Base-by-base conservation (phyloP, 2,329 filamentous ascomycete genomes). In the Penicillium palitans region DNA sequence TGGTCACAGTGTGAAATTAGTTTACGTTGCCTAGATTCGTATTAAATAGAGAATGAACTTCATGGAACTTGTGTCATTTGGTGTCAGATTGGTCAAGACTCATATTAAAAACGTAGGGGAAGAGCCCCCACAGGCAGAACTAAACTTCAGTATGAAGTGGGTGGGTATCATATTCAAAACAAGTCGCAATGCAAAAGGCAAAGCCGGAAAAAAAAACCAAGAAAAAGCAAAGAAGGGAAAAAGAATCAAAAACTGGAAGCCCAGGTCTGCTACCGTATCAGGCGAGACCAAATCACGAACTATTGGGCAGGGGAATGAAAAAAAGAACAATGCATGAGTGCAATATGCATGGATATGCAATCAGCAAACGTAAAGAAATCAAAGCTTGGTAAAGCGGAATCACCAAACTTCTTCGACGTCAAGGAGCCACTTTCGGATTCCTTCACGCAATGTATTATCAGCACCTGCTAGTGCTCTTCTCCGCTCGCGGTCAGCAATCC, bases 381-480 rank as follows among this genome's bases (percentile, higher is more conserved):
- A 40, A 52, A 57, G 46, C 48, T 50, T 41, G 25, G 41, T 27
- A 44, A 37, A 53, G 42, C n/a, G 25, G 33, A n/a, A 59, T 64
- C 65, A 77, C 69, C 74, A 76, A 52, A 72, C 69, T 60, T 79
- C 77, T 64, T 82, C 80, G 15, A 80, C 78, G 59, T 80, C 77
- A 39, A 77, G 72, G 59, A 85, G 75, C 83, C 83, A 86, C 63
- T 78, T 80, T 47, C 82, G 77, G 40, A 86, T 80, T 8, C 83
- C 83, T 66, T 85, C 82, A 59, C 83, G 79, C 50, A 86, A 62
- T 9, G 80, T 81, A 60, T 83, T 84, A 53, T 84, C 80, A 4
- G 72, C 66, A 59, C 69, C 66, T 44, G 70, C 63, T 61, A 71
- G 57, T 12, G 68, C 65, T 44, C 72, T 70, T 57, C 69, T 73